Evolutionary conservation across 2,329 filamentous ascomycete genomes (phyloP), one percentile per base, ranked within the genome.

Genomic region (Aureobasidium melanogenum): DNA sequence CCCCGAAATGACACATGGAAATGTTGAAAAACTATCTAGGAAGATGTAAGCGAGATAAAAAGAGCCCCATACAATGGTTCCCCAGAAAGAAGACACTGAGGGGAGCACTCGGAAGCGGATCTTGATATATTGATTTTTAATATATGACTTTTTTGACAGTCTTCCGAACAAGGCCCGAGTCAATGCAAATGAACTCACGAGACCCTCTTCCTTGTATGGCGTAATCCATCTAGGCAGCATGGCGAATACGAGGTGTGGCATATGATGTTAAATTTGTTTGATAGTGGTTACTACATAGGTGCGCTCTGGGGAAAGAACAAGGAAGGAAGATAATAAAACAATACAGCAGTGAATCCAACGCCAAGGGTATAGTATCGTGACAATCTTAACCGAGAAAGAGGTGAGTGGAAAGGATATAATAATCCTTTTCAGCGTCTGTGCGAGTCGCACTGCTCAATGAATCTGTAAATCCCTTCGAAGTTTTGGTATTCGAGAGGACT

Each of bases 381-480:
- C 54, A 57, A 10, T 57, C 54, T 57, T 43, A 47, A 36, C 41
- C 54, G 44, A 57, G 15, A 26, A 12, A 28, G 6, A 32, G 30
- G 30, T 32, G 30, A 32, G 30, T 10, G 30, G 36, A 4, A 19
- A 22, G 36, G 12, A n/a, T 10, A 8, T 7, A 2, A 12, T 30
- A 12, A 26, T 46, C 19, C 28, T 14, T 50, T 5, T 57, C 54
- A 57, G 8, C 26, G 43, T 10, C 56, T 32, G 24, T 59, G 56
- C 24, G 41, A 77, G 70, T 87, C 84, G 66, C 85, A 86, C 65
- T 86, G 80, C 66, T 85, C 82, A 62, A 88, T 76, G 68, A 88
- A 88, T 55, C 79, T 78, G 67, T 86, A 84, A 36, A 88, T 87
- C 3, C 85, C 85, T 68, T 88, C 83, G 15, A 85, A 73, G 5